phyloP scores from a whole-genome alignment of 176 grass and related monocot genomes.

The Aegilops umbellulata region DNA sequence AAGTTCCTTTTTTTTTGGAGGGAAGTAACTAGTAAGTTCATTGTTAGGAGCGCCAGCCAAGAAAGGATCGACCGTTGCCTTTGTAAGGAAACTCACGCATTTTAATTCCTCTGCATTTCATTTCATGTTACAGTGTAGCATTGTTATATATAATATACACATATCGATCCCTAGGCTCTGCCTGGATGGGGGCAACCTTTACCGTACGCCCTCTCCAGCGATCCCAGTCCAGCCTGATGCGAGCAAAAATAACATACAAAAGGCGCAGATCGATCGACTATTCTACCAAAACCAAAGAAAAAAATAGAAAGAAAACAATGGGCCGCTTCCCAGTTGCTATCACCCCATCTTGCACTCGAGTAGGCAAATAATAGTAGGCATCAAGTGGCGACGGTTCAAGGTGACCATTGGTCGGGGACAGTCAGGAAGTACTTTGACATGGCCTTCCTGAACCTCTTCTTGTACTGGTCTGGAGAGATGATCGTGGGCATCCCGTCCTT shows the following conservation, averaged over 20 bases:
- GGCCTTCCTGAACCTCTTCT: slow-evolving; percentile 96
- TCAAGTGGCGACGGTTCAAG: slow-evolving; percentile 39
- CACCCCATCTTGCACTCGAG: slow-evolving; percentile 26
- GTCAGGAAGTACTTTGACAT: slow-evolving; percentile 97
- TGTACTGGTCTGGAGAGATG: slow-evolving; percentile 86
- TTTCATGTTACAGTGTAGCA: slow-evolving; percentile 36
- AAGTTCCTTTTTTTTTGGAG: no score
- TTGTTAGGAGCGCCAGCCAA: no score
- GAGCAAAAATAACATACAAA: slow-evolving; percentile 56
- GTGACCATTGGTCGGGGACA: slow-evolving; percentile 79
- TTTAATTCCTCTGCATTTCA: slow-evolving; percentile 34
- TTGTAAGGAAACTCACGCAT: slow-evolving; percentile 11
- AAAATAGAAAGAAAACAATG: neutral
- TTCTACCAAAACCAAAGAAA: slow-evolving; percentile 25
- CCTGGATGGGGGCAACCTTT: slow-evolving; percentile 13
- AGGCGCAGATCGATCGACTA: slow-evolving; percentile 48
- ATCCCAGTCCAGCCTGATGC: slow-evolving; percentile 39
- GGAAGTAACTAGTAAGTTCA: no score
- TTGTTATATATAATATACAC: slow-evolving; percentile 36
- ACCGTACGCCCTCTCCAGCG: neutral
- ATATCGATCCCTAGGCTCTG: slow-evolving; percentile 36
- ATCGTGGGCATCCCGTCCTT: slow-evolving; percentile 75
- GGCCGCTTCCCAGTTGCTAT: slow-evolving; percentile 9
- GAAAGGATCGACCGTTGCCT: no score
- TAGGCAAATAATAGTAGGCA: slow-evolving; percentile 6